These are phyloP conservation scores for Galeopsis tetrahit DNA, from an alignment of 257 asterid genomes.

Conservation along the genomic window DNA sequence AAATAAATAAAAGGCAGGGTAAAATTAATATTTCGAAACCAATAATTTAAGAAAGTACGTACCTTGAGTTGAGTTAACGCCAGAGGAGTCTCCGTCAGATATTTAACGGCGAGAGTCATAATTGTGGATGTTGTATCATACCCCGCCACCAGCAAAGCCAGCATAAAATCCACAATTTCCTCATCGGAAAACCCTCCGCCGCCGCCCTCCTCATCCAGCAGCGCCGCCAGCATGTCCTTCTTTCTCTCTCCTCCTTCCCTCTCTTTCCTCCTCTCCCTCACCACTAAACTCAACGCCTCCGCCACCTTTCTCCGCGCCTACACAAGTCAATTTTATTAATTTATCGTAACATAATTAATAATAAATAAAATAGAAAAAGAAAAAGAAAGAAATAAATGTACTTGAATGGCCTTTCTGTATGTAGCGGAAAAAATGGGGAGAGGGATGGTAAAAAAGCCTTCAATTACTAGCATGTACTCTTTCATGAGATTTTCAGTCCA, in stretches of 20 bases:
- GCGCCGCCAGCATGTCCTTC: conserved; percentile 94
- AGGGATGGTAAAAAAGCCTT: conserved; percentile 93
- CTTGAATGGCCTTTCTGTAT: conserved; percentile 88
- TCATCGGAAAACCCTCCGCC: conserved; percentile 86
- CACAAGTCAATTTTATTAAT: background rate
- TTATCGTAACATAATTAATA: background rate
- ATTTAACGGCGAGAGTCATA: conserved; percentile 92
- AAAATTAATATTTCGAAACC: background rate
- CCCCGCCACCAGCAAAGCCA: conserved; percentile 94
- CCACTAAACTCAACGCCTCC: conserved; percentile 88
- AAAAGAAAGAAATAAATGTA: conserved; percentile 21
- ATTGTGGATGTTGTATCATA: conserved; percentile 95
- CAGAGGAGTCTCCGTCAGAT: conserved; percentile 74
- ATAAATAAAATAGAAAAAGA: too few species aligned
- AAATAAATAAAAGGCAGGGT: background rate
- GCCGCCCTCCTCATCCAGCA: conserved; percentile 77
- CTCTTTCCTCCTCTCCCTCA: conserved; percentile 69
- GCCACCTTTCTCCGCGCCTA: conserved; percentile 94
- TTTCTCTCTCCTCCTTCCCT: conserved; percentile 65
- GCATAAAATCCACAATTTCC: conserved; percentile 90
- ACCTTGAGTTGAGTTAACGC: conserved; percentile 94
- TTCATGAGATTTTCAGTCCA: conserved; percentile 97
- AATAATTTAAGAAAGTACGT: conserved; percentile 33
- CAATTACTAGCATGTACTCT: conserved; percentile 96
- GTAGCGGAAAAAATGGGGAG: conserved; percentile 82